phyloP scores from a whole-genome alignment of 768 basidiomycete species.

The Lepiota subincarnata region DNA sequence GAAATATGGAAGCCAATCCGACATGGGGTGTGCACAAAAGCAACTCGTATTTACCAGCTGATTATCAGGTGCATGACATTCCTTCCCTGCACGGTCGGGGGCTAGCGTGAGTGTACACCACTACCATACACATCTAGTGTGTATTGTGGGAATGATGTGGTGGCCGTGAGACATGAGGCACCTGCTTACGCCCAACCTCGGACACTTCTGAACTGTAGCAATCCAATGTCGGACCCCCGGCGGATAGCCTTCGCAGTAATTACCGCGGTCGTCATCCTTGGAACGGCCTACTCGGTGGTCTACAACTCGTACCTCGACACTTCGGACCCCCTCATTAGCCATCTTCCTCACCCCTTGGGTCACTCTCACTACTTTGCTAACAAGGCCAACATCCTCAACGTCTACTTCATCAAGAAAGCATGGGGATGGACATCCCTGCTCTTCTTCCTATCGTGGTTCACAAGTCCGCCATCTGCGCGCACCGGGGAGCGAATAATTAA shows the following conservation, averaged over 20 bases:
- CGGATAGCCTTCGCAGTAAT: conserved; percentile 34
- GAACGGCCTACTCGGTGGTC: conserved; percentile 62
- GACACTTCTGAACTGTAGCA: neutral
- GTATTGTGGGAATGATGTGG: no score
- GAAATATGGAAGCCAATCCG: no score
- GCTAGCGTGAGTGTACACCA: no score
- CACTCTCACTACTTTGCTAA: conserved; percentile 68
- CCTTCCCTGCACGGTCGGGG: no score
- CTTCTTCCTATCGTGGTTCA: conserved; percentile 56
- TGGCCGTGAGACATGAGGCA: no score
- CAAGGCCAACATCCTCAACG: conserved; percentile 79
- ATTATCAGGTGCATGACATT: no score
- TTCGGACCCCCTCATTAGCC: conserved; percentile 67
- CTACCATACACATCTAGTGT: no score
- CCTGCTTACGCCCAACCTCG: no score
- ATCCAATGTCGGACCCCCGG: conserved; percentile 18
- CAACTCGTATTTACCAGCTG: no score
- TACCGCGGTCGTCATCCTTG: conserved; percentile 46
- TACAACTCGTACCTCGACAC: conserved; percentile 79
- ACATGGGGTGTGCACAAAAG: no score
- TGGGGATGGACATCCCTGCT: conserved; percentile 87
- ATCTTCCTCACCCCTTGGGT: conserved; percentile 66
- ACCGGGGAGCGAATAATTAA: conserved; percentile 41
- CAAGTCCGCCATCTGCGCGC: conserved; percentile 45
- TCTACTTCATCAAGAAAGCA: conserved; percentile 81